phyloP scores from a whole-genome alignment of 305 asterid genomes.

The Fraxinus latifolia region DNA sequence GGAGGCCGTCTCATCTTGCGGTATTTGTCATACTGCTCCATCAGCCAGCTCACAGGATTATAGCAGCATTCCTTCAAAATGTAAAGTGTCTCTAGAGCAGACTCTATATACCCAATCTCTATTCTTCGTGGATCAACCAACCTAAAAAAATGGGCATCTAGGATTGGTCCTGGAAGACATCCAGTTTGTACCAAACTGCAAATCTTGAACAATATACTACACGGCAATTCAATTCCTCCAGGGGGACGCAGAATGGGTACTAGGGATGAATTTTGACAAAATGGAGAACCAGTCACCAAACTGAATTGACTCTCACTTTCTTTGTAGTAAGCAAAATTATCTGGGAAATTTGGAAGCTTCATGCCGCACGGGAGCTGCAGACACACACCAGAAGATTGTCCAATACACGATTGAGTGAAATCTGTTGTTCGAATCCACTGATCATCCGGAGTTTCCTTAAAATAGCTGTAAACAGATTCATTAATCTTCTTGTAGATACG shows the following conservation, averaged over 20 bases:
- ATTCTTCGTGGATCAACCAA: conserved; percentile 45
- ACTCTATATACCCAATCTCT: conserved; percentile 42
- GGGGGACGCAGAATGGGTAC: conserved; percentile 78
- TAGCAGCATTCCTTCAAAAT: conserved; percentile 74
- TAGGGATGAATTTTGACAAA: conserved; percentile 35
- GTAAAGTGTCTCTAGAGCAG: conserved; percentile 64
- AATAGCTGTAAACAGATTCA: conserved; percentile 37
- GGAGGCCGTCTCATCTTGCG: conserved; percentile 37
- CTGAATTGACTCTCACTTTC: conserved; percentile 43
- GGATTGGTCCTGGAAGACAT: conserved; percentile 68
- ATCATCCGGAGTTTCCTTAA: conserved; percentile 52
- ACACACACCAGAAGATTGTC: conserved; percentile 81
- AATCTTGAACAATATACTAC: conserved; percentile 55
- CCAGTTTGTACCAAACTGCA: conserved; percentile 76
- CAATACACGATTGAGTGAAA: conserved; percentile 59
- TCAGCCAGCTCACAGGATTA: conserved; percentile 68
- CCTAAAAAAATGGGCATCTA: conserved; percentile 44
- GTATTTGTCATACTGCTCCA: conserved; percentile 44
- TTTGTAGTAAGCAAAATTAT: conserved; percentile 46
- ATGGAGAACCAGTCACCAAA: conserved; percentile 43
- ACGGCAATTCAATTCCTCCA: conserved; percentile 44
- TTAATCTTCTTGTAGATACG: conserved; percentile 60
- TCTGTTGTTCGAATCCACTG: conserved; percentile 92
- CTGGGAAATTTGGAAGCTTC: conserved; percentile 53
- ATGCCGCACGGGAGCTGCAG: conserved; percentile 52